These are phyloP conservation scores for Dinochytrium kinnereticum DNA, from an alignment of 371 early-diverging fungal genomes.

Conservation along the genomic window DNA sequence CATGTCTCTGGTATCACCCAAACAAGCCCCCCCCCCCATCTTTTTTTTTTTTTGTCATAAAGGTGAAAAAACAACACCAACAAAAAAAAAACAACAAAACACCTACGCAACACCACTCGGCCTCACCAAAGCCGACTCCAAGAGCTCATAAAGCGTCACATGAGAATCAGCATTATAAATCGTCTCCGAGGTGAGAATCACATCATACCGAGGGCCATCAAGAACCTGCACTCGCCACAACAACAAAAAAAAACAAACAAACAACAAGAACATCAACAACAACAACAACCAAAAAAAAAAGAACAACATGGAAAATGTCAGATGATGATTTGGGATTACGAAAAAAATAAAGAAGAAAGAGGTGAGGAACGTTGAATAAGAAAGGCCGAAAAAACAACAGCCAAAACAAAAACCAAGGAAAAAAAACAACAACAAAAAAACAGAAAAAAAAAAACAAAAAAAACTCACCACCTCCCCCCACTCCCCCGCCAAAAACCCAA, in stretches of 20 bases:
- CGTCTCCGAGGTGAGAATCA: conserved; percentile 92
- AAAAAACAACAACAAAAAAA: too few relatives aligned
- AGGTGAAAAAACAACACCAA: too few relatives aligned
- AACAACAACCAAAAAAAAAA: conserved; percentile 12
- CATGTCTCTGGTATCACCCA: too few relatives aligned
- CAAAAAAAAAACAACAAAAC: neutral
- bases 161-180: conserved; percentile 77
- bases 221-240: neutral
- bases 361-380: too few relatives aligned
- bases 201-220: conserved; percentile 65
- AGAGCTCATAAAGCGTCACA: conserved; percentile 61
- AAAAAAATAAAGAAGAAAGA: too few relatives aligned
- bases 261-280: too few relatives aligned
- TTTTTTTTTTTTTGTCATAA: too few relatives aligned
- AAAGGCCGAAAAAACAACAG: too few relatives aligned
- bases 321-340: too few relatives aligned
- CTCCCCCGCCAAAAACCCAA: conserved; percentile 16
- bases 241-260: neutral
- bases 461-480: conserved; percentile 17
- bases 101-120: conserved; percentile 75
- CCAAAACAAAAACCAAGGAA: too few relatives aligned
- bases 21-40: too few relatives aligned
- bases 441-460: neutral
- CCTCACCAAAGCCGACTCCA: conserved; percentile 63
- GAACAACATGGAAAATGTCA: too few relatives aligned